Conservation (phyloP, 768 basidiomycete species). For the Tricholomella constricta region DNA sequence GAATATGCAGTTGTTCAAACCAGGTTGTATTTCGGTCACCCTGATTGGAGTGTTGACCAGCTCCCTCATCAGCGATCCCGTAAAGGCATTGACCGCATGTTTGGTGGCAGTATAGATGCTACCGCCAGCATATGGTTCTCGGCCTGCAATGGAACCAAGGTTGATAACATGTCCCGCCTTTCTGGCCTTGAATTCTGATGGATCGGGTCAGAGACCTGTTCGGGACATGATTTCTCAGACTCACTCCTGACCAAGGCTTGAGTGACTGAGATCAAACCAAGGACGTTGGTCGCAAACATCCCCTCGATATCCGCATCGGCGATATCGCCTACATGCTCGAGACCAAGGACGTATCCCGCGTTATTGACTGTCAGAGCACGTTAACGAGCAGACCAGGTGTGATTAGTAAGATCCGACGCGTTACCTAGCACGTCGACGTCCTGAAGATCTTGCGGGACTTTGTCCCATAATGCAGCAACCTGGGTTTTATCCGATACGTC, state of each 20-base stretch:
- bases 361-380: constrained; percentile 45
- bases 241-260: constrained; percentile 69
- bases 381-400: background rate
- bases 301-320: constrained; percentile 75
- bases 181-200: constrained; percentile 74
- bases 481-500: constrained; percentile 82
- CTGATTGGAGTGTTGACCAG: constrained; percentile 91
- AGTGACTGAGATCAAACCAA: constrained; percentile 83
- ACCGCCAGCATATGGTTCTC: constrained; percentile 88
- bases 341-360: constrained; percentile 89
- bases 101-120: constrained; percentile 94
- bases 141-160: constrained; percentile 89
- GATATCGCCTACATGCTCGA: constrained; percentile 85
- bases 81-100: constrained; percentile 85
- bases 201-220: background rate
- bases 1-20: constrained; percentile 38
- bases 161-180: constrained; percentile 91
- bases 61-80: constrained; percentile 77
- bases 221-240: background rate
- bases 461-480: constrained; percentile 67
- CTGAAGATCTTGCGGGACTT: constrained; percentile 68
- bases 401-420: constrained; percentile 15
- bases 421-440: constrained; percentile 83
- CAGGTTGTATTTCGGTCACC: constrained; percentile 94
- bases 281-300: constrained; percentile 82